Conservation (phyloP, 768 basidiomycete species). For the Xerocomellus chrysenteron region DNA sequence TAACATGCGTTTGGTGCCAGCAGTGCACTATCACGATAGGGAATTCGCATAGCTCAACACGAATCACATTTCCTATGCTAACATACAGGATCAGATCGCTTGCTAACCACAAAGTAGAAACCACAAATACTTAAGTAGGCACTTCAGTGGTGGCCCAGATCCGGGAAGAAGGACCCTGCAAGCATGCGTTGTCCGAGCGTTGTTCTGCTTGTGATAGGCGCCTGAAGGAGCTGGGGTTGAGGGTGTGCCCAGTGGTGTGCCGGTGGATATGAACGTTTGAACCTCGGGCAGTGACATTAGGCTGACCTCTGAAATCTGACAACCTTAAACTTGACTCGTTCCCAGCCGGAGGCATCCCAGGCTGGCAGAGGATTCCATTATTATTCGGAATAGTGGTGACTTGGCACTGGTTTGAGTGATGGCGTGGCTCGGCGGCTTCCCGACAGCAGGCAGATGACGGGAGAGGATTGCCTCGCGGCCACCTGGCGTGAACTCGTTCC, state of each 20-base stretch:
- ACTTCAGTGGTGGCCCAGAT: neutral
- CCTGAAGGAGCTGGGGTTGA: constrained; percentile 4
- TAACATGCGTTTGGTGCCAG: constrained; percentile 12
- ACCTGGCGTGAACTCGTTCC: neutral
- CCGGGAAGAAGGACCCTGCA: constrained; percentile 12
- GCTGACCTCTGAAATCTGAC: neutral
- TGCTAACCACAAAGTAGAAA: neutral
- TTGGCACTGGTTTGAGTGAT: neutral
- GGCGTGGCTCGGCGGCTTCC: neutral
- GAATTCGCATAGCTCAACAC: neutral
- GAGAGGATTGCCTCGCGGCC: neutral
- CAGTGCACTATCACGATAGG: neutral
- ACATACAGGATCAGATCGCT: constrained; percentile 4
- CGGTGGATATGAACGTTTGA: neutral
- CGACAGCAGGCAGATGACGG: neutral
- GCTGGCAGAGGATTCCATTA: neutral
- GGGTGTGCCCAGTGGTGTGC: constrained; percentile 4
- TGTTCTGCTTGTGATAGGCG: neutral
- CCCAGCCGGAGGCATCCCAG: neutral
- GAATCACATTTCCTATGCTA: neutral
- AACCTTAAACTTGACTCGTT: neutral
- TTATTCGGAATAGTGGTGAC: neutral
- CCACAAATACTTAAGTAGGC: neutral
- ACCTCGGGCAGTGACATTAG: neutral
- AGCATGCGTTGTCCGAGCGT: constrained; percentile 10